Evolutionary conservation across 2,329 filamentous ascomycete species (phyloP).

Genomic region (Didymosphaeria variabile): DNA sequence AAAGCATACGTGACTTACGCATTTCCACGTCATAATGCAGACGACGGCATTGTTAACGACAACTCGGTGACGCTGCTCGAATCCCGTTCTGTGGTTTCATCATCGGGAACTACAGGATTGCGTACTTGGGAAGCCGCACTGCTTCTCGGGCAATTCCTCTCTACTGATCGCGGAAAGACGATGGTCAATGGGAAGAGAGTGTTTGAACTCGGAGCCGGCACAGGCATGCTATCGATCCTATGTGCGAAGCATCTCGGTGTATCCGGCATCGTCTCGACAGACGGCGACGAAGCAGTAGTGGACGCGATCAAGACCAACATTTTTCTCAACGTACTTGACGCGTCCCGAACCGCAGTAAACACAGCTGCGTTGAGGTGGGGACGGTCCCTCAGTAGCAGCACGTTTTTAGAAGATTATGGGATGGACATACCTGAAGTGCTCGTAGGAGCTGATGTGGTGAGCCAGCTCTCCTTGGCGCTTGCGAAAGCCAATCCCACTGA

Average conservation of each 20-base stretch:
- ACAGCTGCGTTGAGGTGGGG: constrained; percentile 72
- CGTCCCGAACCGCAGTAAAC: constrained; percentile 45
- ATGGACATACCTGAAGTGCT: constrained; percentile 67
- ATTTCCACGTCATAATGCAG: constrained; percentile 38
- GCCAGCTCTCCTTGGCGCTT: constrained; percentile 29
- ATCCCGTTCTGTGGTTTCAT: constrained; percentile 73
- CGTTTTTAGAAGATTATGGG: constrained; percentile 64
- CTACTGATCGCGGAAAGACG: constrained; percentile 51
- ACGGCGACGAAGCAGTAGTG: constrained; percentile 78
- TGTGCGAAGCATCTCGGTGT: constrained; percentile 73
- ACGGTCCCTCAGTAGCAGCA: constrained; percentile 64
- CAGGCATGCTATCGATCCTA: constrained; percentile 77
- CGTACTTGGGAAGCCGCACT: constrained; percentile 85
- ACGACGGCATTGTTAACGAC: constrained; percentile 30
- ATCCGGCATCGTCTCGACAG: constrained; percentile 71
- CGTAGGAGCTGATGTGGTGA: constrained; percentile 75
- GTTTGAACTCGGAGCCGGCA: constrained; percentile 79
- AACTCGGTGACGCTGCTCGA: constrained; percentile 71
- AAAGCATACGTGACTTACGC: constrained; percentile 79
- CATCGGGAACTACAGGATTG: constrained; percentile 76
- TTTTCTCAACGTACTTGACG: constrained; percentile 71
- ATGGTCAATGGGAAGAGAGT: constrained; percentile 65
- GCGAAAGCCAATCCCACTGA: background rate
- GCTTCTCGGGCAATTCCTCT: constrained; percentile 75
- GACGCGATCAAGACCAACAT: constrained; percentile 73